phyloP scores from a whole-genome alignment of 805 yeast genomes.

The Yarrowia sp. region DNA sequence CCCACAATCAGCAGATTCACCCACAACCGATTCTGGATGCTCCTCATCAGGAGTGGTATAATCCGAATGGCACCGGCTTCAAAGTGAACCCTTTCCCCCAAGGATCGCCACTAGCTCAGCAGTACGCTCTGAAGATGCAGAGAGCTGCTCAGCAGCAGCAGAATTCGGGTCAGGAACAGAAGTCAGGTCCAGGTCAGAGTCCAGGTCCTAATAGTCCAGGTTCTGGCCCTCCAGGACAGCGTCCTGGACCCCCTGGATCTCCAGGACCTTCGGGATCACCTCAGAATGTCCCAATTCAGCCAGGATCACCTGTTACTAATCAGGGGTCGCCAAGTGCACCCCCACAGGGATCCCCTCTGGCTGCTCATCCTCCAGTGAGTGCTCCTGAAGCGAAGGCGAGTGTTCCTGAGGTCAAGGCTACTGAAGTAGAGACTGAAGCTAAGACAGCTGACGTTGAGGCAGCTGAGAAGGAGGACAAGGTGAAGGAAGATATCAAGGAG shows the following conservation, averaged over 20 bases:
- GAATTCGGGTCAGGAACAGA: not conserved
- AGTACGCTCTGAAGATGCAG: conserved; percentile 25
- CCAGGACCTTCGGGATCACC: not conserved
- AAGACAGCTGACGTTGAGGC: not conserved
- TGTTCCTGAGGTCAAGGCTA: not conserved
- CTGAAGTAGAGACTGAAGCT: not conserved
- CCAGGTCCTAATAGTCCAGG: not conserved
- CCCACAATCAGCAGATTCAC: no score
- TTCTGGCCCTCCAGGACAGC: not conserved
- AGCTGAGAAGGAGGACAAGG: no score
- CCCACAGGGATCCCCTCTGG: not conserved
- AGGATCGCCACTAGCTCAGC: conserved; percentile 13
- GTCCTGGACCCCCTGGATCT: not conserved
- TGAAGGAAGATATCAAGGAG: no score
- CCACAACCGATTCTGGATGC: no score
- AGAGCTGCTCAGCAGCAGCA: not conserved
- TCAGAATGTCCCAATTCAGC: no score
- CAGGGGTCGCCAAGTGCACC: not conserved
- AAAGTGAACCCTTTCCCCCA: conserved; percentile 33
- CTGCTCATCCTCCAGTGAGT: not conserved
- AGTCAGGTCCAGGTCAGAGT: not conserved
- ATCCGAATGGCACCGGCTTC: conserved; percentile 16
- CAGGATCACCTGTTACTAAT: no score
- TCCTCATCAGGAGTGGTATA: conserved; percentile 11
- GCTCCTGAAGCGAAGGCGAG: not conserved